phyloP scores from a whole-genome alignment of 768 basidiomycete species.

The Pisolithus microcarpus region DNA sequence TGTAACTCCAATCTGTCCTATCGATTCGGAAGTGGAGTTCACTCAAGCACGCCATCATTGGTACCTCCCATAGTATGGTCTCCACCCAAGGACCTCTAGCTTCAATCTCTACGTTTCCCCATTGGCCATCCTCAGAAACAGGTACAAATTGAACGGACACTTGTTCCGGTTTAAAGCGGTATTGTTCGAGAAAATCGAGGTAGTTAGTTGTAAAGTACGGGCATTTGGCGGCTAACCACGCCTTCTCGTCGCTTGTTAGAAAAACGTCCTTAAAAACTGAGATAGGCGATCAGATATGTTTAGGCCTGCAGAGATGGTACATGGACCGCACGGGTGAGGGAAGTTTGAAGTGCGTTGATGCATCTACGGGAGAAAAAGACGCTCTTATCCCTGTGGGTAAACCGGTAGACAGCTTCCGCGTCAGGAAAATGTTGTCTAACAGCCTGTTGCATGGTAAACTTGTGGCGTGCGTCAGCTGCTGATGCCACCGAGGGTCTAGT shows the following conservation, averaged over 20 bases:
- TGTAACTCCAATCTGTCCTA: conserved; percentile 76
- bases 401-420: conserved; percentile 62
- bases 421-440: conserved; percentile 72
- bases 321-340: conserved; percentile 51
- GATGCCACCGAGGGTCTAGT: not conserved
- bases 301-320: conserved; percentile 26
- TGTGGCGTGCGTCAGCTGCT: not conserved
- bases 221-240: conserved; percentile 61
- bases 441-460: conserved; percentile 97
- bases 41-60: conserved; percentile 86
- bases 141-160: conserved; percentile 62
- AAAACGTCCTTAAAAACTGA: conserved; percentile 63
- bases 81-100: conserved; percentile 70
- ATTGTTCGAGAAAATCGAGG: conserved; percentile 65
- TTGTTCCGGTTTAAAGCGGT: conserved; percentile 61
- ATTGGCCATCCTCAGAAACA: conserved; percentile 36
- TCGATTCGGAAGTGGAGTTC: conserved; percentile 80
- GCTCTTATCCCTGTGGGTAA: conserved; percentile 67
- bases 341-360: conserved; percentile 33
- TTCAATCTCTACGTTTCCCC: conserved; percentile 68
- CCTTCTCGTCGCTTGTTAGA: conserved; percentile 53
- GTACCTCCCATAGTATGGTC: conserved; percentile 93
- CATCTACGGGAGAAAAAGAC: conserved; percentile 50
- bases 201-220: conserved; percentile 70
- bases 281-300: conserved; percentile 26